Conservation (phyloP, 495 filamentous ascomycete species). For the Opeltia flavorubescens region DNA sequence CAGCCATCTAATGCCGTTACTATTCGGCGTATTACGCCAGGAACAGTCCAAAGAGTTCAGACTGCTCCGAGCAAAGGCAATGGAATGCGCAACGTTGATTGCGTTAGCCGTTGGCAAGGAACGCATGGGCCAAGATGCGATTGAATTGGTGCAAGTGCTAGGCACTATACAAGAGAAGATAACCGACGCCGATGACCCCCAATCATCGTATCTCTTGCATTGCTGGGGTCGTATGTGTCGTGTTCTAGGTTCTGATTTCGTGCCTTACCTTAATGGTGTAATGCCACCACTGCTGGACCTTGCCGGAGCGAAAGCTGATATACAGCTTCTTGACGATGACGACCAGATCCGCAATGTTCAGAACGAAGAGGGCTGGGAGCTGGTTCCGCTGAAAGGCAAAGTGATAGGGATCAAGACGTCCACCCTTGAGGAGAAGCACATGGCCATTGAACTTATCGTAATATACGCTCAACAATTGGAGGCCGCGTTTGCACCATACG, state of each 20-base stretch:
- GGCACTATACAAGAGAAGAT: constrained; percentile 75
- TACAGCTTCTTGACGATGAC: constrained; percentile 91
- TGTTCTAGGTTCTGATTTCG: constrained; percentile 77
- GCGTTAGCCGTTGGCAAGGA: constrained; percentile 90
- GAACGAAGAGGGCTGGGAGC: constrained; percentile 95
- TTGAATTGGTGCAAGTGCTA: constrained; percentile 72
- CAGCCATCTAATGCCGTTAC: constrained; percentile 80
- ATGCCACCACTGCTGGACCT: constrained; percentile 89
- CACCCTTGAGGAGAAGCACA: constrained; percentile 94
- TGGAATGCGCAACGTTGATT: constrained; percentile 98
- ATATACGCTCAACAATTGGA: constrained; percentile 94
- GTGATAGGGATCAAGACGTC: constrained; percentile 97
- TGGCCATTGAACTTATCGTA: constrained; percentile 92
- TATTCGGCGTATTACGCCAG: constrained; percentile 76
- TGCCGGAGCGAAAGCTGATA: constrained; percentile 91
- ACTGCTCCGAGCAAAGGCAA: constrained; percentile 87
- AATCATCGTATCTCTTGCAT: constrained; percentile 93
- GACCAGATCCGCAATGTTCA: constrained; percentile 86
- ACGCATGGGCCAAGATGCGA: constrained; percentile 74
- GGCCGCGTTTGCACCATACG: constrained; percentile 81
- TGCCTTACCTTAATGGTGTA: constrained; percentile 80
- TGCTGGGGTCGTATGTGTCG: constrained; percentile 99
- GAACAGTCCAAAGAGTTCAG: constrained; percentile 88
- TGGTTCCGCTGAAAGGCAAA: constrained; percentile 92
- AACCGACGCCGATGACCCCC: constrained; percentile 85